Evolutionary conservation across 805 yeast genomes (phyloP).

Genomic region (Sporopachydermia quercuum): DNA sequence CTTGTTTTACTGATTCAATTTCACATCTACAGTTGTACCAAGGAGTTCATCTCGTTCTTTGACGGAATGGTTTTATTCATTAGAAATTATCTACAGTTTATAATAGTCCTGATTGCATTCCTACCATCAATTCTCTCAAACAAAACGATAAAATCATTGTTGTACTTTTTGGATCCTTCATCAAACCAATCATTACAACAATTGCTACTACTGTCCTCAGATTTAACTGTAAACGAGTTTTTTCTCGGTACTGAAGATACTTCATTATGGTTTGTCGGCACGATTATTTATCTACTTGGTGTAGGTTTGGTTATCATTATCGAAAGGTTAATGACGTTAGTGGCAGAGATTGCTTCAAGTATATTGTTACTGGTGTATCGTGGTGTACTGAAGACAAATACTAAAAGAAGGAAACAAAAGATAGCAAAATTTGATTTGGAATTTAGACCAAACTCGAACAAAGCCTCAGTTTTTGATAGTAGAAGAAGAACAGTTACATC

Average conservation of each 20-base stretch:
- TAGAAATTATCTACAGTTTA: constrained; percentile 19
- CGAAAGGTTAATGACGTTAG: not conserved
- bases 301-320: not conserved
- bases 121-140: constrained; percentile 22
- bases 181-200: constrained; percentile 12
- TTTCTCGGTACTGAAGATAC: constrained; percentile 54
- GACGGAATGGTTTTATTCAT: constrained; percentile 28
- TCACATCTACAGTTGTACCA: constrained; percentile 22
- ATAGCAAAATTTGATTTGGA: not conserved
- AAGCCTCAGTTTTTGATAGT: constrained; percentile 9
- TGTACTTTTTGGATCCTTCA: constrained; percentile 38
- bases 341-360: not conserved
- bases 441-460: not conserved
- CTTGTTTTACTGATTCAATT: constrained; percentile 43
- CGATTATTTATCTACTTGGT: constrained; percentile 24
- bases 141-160: constrained; percentile 14
- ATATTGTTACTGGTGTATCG: not conserved
- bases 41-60: constrained; percentile 28
- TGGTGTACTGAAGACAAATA: not conserved
- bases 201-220: constrained; percentile 5
- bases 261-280: constrained; percentile 41
- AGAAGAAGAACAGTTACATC: constrained; percentile 21
- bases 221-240: constrained; percentile 31
- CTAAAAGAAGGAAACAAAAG: too few species aligned
- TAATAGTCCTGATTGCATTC: constrained; percentile 14